These are phyloP conservation scores for Pseudogymnoascus sp. DNA, from an alignment of 2,329 filamentous ascomycete genomes.

Conservation along the genomic window DNA sequence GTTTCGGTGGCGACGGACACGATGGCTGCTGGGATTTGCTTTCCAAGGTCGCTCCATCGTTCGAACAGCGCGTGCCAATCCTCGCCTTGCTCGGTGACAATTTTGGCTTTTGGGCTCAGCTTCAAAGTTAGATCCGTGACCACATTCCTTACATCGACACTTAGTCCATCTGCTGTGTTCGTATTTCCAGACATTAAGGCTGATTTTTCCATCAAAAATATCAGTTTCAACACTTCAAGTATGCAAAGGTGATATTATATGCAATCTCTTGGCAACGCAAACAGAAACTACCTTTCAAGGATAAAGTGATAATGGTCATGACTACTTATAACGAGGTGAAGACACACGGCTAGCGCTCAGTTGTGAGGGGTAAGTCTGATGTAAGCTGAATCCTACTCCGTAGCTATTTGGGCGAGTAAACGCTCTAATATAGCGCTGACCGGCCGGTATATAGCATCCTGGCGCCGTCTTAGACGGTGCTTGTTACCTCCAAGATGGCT, in stretches of 20 bases:
- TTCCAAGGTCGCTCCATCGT: slow-evolving; percentile 15
- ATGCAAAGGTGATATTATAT: background rate
- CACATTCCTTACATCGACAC: background rate
- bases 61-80: background rate
- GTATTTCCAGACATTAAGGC: background rate
- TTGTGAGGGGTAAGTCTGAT: background rate
- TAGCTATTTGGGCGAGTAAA: background rate
- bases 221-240: background rate
- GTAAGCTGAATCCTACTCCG: background rate
- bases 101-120: background rate
- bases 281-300: background rate
- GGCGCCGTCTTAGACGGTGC: background rate
- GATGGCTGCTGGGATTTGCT: slow-evolving; percentile 13
- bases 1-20: slow-evolving; percentile 12
- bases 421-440: background rate
- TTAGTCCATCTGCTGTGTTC: background rate
- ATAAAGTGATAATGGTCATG: background rate
- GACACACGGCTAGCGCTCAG: background rate
- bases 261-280: background rate
- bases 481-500: background rate
- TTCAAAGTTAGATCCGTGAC: background rate
- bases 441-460: background rate
- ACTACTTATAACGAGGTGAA: background rate
- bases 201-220: background rate
- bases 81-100: background rate